phyloP scores from a whole-genome alignment of 2,329 filamentous ascomycete species.

The Madurella mycetomatis region DNA sequence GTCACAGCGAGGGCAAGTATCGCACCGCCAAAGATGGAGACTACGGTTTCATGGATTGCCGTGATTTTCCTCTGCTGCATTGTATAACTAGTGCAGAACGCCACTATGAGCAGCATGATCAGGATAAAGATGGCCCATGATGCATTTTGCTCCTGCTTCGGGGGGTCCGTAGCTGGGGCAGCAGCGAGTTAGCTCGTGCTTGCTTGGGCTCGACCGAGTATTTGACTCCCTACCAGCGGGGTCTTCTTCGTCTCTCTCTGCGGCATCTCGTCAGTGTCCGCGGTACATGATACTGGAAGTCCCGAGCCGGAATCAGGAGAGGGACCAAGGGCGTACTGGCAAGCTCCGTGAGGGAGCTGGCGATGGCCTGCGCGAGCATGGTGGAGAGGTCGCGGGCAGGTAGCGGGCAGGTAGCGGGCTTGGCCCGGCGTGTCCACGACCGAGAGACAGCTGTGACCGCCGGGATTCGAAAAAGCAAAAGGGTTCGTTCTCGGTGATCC shows the following conservation, averaged over 20 bases:
- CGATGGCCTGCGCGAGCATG: conserved; percentile 35
- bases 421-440: conserved; percentile 12
- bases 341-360: conserved; percentile 36
- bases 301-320: too few relatives aligned
- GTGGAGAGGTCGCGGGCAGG: conserved; percentile 15
- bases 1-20: background rate
- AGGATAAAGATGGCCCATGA: conserved; percentile 98
- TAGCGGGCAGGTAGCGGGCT: conserved; percentile 16
- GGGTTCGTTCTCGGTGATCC: conserved; percentile 2
- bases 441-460: background rate
- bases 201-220: background rate
- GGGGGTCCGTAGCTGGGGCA: conserved; percentile 62
- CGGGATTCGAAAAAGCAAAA: background rate
- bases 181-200: conserved; percentile 14
- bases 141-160: conserved; percentile 88
- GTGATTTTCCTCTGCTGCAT: conserved; percentile 96
- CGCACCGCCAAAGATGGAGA: conserved; percentile 92
- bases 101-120: conserved; percentile 87
- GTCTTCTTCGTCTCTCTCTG: conserved; percentile 45
- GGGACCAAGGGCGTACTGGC: conserved; percentile 31
- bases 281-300: background rate
- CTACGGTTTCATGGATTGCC: conserved; percentile 94
- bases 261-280: conserved; percentile 23
- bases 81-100: conserved; percentile 95
- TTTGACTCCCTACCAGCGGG: conserved; percentile 40